Base-by-base conservation (phyloP, 805 yeast genomes). In the Candida parachauliodes region DNA sequence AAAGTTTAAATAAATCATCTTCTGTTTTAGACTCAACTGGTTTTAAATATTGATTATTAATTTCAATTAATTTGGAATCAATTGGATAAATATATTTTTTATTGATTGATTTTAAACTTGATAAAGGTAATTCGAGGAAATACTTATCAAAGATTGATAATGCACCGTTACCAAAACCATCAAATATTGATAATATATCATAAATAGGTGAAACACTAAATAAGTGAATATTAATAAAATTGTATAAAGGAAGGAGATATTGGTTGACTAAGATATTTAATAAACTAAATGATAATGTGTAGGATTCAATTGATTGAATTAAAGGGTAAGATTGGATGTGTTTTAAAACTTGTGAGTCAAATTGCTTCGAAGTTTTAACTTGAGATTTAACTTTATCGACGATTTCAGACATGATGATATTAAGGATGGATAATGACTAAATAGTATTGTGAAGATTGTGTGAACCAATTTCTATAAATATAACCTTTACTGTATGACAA, bases 271-370 rank as follows among this genome's bases (percentile, higher is more conserved):
- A 27, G 36, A 43, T 42, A 24, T 49, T 47, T n/a, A 62, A 23
- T 19, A 60, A 34, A 17, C 39, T 39, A 46, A 52, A 60, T 14
- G 63, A 48, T 22, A 61, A 51, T 27, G 55, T 42, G 37, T 41
- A 60, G 19, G 46, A 42, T 22, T 44, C 41, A 9, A 52, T 30
- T 12, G 48, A 37, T 31, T 54, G 41, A 26, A 66, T 59, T n/a
- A 52, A 36, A 7, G 59, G 40, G 49, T 67, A 68, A 3, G 60
- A 48, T 27, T 47, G 44, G 33, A 68, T 38, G 47, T 68, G 72
- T 25, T 46, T 44, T 23, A 61, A 31, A 11, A 69, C 47, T 44
- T 59, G 52, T 32, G 70, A 65, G 21, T 55, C 43, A 45, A 61
- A 60, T 28, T 53, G 46, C 39, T 41, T 48, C 14, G 43, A 3